Base-by-base conservation (phyloP, 768 basidiomycete genomes). In the Roridomyces roridus region DNA sequence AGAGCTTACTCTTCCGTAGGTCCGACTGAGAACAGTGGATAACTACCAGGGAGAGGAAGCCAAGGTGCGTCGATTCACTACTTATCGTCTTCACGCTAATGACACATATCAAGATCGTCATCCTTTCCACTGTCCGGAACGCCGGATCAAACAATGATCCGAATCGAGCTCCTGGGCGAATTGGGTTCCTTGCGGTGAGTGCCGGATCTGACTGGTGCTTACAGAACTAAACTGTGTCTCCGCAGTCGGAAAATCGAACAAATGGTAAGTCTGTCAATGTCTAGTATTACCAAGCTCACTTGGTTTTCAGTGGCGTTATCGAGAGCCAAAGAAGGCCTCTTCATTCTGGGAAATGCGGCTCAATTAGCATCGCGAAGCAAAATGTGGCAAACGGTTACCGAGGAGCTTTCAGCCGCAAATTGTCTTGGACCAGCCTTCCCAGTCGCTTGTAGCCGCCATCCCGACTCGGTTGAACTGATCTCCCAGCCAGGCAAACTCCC, bases 31-130 rank as follows among this genome's bases (percentile, higher is more conserved):
- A 6, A 92, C 90, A 0, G 82, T 92, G 2, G 90, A 93, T 59
- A 91, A 87, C 46, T 92, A 84, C 65, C 91, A 92, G 69, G 91
- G 89, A 3, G 84, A 88, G 55, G 89, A 90, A 72, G 86, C 82
- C 2, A 82, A 78, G 65, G 84, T 82, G 60, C 17, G 66, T 42
- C n/a, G 12, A 20, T 37, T 4, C 18, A 12, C 3, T 35, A 14
- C 25, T 14, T 41, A 34, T 24, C 14, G 7, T 14, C n/a, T 45
- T 17, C 12, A 21, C 29, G 42, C 64, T 14, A 11, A 39, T 46
- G 55, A 40, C 2, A 52, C 45, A n/a, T 11, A 5, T 10, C 4
- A 56, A 87, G 75, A 80, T 92, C 48, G 82, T 92, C 28, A 89
- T 92, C 24, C 75, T 92, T 9, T 90, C 88, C 0, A 77, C 91